Evolutionary conservation across 805 yeast species (phyloP), one percentile per base, ranked within the genome.

Genomic region (Starmerella cellae): DNA sequence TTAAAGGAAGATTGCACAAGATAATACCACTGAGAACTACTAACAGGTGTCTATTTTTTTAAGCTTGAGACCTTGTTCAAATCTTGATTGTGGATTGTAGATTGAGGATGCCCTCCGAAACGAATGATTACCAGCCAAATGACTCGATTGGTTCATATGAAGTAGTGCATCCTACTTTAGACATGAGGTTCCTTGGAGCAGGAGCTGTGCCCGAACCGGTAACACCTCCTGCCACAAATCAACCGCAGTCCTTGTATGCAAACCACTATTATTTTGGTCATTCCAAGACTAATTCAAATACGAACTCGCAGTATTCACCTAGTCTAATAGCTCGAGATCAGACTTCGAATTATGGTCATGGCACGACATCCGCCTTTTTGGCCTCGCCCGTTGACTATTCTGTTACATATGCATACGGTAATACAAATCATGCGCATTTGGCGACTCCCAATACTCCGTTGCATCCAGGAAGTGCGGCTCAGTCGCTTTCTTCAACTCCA

Each of bases 211-310:
- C 39, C 9, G 50, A 46, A 35, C 50, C 50, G 13, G 45, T 46
- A 2, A 46, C 50, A 2, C 50, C 50, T 3, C 50, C 50, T 1
- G 42, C 50, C 2, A 30, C 47, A 1, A 32, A 24, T 4, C 39
- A 38, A 17, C 21, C 45, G 8, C 10, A 34, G 10, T 10, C 37
- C 3, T 16, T 37, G 11, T 45, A 46, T 23, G 17, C 41, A 18
- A 41, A 43, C 16, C 29, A 39, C 3, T 35, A 29, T 9, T 38
- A 32, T 19, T 32, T 24, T n/a, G 3, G 34, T 14, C 38, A 34
- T 20, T 10, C 22, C 8, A 31, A 17, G 6, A 20, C 20, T 10
- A 22, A 13, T 10, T 5, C 11, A 14, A 33, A 33, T 17, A 16
- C 26, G 4, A 9, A 23, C 6, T 9, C 42, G 3, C 46, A 38